Base-by-base conservation (phyloP, 257 asterid genomes). In the Mentha longifolia region DNA sequence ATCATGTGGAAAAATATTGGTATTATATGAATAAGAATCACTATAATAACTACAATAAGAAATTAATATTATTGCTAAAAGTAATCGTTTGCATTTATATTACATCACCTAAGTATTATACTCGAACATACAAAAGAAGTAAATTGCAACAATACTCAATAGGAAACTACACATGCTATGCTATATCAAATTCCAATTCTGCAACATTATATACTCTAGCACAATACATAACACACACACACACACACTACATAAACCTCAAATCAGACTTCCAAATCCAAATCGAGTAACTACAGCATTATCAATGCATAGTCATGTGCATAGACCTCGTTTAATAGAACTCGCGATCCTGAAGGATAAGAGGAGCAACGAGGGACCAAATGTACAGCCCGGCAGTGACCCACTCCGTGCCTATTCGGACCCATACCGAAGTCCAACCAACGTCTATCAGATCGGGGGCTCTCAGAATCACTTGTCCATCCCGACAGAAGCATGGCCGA, bases 401-500 rank as follows among this genome's bases (percentile, higher is more conserved):
- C 97, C 96, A 95, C 71, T 88, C 94, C 0, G 90, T 84, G 77
- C 88, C 68, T 1, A 95, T 88, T 0, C 96, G 95, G 70, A 95
- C 97, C 99, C 99, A 95, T 67, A 89, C 92, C 0, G 87, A 92
- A 0, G 96, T 88, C 98, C 99, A 95, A 1, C 98, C 99, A 0
- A 95, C 91, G 10, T 95, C 96, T 61, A 92, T 88, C 22, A 92
- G 90, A 61, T 89, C 89, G 1, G 94, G n/a, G 51, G 73, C 79
- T 81, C 74, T 88, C 94, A 0, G 95, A 79, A 55, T 77, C 78
- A 73, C 93, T 87, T 35, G 95, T 92, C 99, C 99, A 95, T 3
- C 99, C 97, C 0, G 99, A 87, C 16, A 95, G 89, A 67, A 95
- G 99, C 99, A 95, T 95, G 58, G 96, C 98, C 0, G 99, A 89